Base-by-base conservation (phyloP, 2,329 filamentous ascomycete genomes). In the Cytospora paraplurivora region DNA sequence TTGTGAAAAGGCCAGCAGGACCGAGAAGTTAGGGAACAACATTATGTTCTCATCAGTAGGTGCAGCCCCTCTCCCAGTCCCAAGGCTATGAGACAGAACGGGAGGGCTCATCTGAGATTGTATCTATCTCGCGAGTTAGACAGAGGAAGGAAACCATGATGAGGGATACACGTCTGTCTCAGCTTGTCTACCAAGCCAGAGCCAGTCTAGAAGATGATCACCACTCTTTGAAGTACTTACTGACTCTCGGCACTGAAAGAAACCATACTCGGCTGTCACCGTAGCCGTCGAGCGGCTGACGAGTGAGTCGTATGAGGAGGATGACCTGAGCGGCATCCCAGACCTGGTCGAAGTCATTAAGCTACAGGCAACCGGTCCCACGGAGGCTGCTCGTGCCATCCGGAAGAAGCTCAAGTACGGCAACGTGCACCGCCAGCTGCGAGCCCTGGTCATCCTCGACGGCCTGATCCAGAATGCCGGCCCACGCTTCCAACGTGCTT, bases 331-430 rank as follows among this genome's bases (percentile, higher is more conserved):
- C 71, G 95, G 94, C 32, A 92, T 99, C 68, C 91, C 94, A 49
- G 93, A 98, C 71, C 86, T 99, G 32, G 91, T 98, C 67, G 95
- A 99, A 76, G 92, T 95, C 62, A 91, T 99, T 74, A 90, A 91
- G 68, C 87, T 99, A 64, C 95, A 99, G 77, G 83, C 85, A 33
- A 90, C 91, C 7, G 95, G 95, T 0, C 92, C 95, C 1, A 85
- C 87, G 13, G 95, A 99, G 80, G 93, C 93, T 64, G 92, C 94
- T 60, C 87, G 95, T 72, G 93, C 95, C 55, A 85, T 99, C 70
- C 88, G 95, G 66, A 99, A 99, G 85, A 98, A 98, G 81, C 86
- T 99, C 83, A 99, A 99, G 80, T 98, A 99, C 77, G 95, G 95
- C 70, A 96, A 88, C 72, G 83, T 91, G n/a, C 94, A 98, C 76